A percentile compares a stretch with the other conserved stretches of the same genome.
Evolutionary conservation across 805 yeast genomes (phyloP).

Genomic region (Kazachstania bromeliacearum): DNA sequence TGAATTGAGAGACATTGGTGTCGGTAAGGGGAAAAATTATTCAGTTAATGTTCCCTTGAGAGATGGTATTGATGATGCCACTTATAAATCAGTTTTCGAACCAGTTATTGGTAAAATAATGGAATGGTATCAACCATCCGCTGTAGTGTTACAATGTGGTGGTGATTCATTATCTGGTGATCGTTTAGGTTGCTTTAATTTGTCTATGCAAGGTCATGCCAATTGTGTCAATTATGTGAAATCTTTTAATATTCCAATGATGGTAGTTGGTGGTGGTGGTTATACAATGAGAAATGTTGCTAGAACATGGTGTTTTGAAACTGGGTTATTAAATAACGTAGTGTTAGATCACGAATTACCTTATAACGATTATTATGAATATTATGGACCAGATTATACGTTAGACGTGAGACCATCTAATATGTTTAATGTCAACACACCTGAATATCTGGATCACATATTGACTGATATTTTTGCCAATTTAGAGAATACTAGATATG

Average conservation of each 20-base stretch:
- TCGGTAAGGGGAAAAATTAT: constrained; percentile 81
- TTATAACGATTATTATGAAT: constrained; percentile 92
- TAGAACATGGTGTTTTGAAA: constrained; percentile 92
- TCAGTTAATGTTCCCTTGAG: constrained; percentile 86
- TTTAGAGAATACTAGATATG: constrained; percentile 83
- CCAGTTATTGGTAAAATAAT: constrained; percentile 85
- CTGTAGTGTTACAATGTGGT: constrained; percentile 93
- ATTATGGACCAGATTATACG: constrained; percentile 94
- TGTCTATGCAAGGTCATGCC: constrained; percentile 88
- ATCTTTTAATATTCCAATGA: constrained; percentile 80
- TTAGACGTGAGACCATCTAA: constrained; percentile 91
- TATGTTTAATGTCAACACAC: constrained; percentile 93
- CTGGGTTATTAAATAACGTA: constrained; percentile 64
- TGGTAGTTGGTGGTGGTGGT: constrained; percentile 96
- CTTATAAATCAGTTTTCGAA: constrained; percentile 66
- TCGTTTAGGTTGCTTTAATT: constrained; percentile 85
- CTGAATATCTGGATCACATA: constrained; percentile 82
- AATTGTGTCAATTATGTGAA: constrained; percentile 87
- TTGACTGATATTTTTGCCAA: constrained; percentile 66
- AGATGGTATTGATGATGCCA: constrained; percentile 92
- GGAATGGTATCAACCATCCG: constrained; percentile 85
- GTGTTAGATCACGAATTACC: constrained; percentile 65
- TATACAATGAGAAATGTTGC: constrained; percentile 94
- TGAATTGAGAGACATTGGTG: constrained; percentile 77
- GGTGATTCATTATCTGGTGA: constrained; percentile 94